Evolutionary conservation across 2,329 filamentous ascomycete genomes (phyloP), one percentile per base, ranked within the genome.

Genomic region (Fusarium anthophilum): DNA sequence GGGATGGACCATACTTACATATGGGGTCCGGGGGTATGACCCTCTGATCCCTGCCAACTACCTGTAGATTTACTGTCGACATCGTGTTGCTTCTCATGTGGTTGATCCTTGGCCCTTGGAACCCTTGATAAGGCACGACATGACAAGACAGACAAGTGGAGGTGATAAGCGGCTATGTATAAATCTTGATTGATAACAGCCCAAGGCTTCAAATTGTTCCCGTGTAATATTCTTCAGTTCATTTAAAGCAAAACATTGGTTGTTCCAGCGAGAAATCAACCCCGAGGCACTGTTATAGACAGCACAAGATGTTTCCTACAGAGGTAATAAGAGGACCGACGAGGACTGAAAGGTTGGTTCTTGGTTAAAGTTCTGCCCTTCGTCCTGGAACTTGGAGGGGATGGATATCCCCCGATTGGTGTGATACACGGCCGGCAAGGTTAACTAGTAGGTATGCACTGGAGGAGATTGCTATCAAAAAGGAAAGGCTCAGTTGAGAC

Each of bases 1-100:
- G 43, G 67, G 57, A 50, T 66, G 37, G 62, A 63, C 51, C 56
- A 61, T 50, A 51, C 28, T 13, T n/a, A 50, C 28, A 24, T 44
- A 44, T 66, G 53, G 72, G 60, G 72, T 73, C 60, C 26, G 68
- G 72, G 72, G 72, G 59, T 47, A 59, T 45, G 35, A 45, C 35
- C 63, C 54, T 59, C 43, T 39, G 14, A 66, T 50, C 72, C 72
- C 48, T 73, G 72, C 28, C 57, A 57, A 48, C 48, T 61, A 30
- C 28, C 28, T 30, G 58, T 50, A 66, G 38, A 56, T 61, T 65
- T 48, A 55, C 24, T 51, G 56, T 58, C 32, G 43, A 48, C 55
- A 47, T 58, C 24, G 41, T 47, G 28, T 51, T 35, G 56, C 56
- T 58, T 48, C 20, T 37, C 48, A 32, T 24, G 71, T 73, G 70